Conservation (phyloP, 2,329 filamentous ascomycete species). For the Venturia oleaginea region DNA sequence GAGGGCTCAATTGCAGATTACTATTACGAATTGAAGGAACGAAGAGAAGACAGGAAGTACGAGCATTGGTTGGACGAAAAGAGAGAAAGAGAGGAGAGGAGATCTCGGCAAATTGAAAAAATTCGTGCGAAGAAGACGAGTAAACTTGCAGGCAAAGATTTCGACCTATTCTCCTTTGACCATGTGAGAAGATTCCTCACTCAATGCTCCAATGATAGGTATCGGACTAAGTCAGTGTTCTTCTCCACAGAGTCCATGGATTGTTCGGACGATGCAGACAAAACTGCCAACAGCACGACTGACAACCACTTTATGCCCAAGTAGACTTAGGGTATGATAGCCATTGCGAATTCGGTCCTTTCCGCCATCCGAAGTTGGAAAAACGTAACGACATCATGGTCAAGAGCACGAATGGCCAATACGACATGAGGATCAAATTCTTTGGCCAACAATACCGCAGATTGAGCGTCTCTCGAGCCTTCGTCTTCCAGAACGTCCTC, state of each 20-base stretch:
- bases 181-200: background rate
- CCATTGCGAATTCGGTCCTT: background rate
- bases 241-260: background rate
- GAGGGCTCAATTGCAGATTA: background rate
- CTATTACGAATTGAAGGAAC: background rate
- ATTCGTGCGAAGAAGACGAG: too few relatives aligned
- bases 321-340: background rate
- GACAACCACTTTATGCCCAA: background rate
- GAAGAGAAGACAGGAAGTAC: background rate
- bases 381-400: background rate
- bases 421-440: background rate
- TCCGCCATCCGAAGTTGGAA: background rate
- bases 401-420: background rate
- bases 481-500: background rate
- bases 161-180: background rate
- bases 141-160: background rate
- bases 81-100: background rate
- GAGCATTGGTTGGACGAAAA: background rate
- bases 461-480: background rate
- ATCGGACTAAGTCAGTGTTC: background rate
- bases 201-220: background rate
- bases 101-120: background rate
- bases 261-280: background rate
- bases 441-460: background rate
- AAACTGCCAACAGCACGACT: background rate